Evolutionary conservation across 495 filamentous ascomycete species (phyloP).

Genomic region (Tirmania nivea): DNA sequence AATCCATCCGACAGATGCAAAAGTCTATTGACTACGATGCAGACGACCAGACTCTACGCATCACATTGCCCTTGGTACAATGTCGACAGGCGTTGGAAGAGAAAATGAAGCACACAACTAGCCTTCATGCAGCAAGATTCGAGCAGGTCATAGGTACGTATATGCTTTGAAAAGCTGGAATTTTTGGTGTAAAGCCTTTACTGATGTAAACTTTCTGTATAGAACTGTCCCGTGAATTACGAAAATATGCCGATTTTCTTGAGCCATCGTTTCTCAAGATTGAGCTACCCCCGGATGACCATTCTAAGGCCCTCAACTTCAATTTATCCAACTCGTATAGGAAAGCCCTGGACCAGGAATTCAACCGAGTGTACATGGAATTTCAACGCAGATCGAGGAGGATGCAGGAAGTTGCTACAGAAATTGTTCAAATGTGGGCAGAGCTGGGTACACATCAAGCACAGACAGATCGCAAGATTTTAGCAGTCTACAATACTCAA

Average conservation of each 20-base stretch:
- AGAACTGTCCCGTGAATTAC: constrained; percentile 84
- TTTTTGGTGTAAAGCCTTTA: not conserved
- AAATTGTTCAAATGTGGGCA: constrained; percentile 85
- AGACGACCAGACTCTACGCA: constrained; percentile 41
- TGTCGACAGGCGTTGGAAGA: constrained; percentile 65
- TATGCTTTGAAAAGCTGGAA: not conserved
- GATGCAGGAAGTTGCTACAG: constrained; percentile 53
- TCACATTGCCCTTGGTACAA: constrained; percentile 58
- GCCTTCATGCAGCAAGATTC: constrained; percentile 67
- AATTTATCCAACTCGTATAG: constrained; percentile 81
- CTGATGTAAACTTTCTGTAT: constrained; percentile 2
- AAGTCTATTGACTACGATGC: constrained; percentile 46
- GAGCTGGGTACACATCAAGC: constrained; percentile 82
- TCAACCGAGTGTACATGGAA: constrained; percentile 82
- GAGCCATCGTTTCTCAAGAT: constrained; percentile 68
- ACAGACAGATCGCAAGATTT: constrained; percentile 69
- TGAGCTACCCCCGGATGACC: constrained; percentile 56
- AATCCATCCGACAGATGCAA: constrained; percentile 79
- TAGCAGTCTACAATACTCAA: constrained; percentile 68
- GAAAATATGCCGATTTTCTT: constrained; percentile 86
- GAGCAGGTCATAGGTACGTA: constrained; percentile 84
- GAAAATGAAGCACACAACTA: constrained; percentile 57
- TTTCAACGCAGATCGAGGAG: constrained; percentile 58
- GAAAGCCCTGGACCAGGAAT: constrained; percentile 67
- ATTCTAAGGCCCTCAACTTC: constrained; percentile 56